Percentiles rank a stretch among this genome's conserved stretches.
These are phyloP conservation scores for Albizia julibrissin DNA, from an alignment of 306 rosid species.

Conservation along the genomic window DNA sequence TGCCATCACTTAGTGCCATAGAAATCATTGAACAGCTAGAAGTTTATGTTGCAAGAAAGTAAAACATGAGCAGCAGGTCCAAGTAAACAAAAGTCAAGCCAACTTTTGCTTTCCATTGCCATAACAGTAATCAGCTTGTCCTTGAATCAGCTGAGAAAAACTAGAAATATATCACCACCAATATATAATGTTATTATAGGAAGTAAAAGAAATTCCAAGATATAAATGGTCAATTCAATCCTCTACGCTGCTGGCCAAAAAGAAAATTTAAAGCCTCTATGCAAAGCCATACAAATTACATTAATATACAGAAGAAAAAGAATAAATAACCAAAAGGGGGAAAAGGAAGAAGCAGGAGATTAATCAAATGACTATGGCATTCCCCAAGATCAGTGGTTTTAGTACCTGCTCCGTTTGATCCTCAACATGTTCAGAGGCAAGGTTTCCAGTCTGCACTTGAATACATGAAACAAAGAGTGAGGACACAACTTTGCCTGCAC, in stretches of 20 bases:
- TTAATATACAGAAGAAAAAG: not conserved
- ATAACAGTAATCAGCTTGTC: not conserved
- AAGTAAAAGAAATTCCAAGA: not conserved
- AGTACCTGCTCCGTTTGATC: conserved; percentile 95
- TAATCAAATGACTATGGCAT: not conserved
- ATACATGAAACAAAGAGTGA: conserved; percentile 23
- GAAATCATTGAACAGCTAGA: not conserved
- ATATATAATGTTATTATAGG: not conserved
- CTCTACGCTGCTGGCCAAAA: too few species aligned
- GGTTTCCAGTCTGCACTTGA: conserved; percentile 76
- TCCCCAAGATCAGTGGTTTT: not conserved
- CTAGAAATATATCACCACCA: not conserved
- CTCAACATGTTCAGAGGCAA: conserved; percentile 75
- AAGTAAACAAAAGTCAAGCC: not conserved
- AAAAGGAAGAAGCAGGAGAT: not conserved
- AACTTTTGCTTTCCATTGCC: not conserved
- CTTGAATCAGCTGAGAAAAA: not conserved
- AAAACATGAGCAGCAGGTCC: not conserved
- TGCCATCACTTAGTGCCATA: not conserved
- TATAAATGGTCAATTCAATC: not conserved
- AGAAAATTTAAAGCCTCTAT: not conserved
- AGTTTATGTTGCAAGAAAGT: not conserved
- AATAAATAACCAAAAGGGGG: not conserved
- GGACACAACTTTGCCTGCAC: not conserved
- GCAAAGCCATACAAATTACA: conserved; percentile 15